phyloP scores from a whole-genome alignment of 306 rosid genomes.

The Dryas octopetala region DNA sequence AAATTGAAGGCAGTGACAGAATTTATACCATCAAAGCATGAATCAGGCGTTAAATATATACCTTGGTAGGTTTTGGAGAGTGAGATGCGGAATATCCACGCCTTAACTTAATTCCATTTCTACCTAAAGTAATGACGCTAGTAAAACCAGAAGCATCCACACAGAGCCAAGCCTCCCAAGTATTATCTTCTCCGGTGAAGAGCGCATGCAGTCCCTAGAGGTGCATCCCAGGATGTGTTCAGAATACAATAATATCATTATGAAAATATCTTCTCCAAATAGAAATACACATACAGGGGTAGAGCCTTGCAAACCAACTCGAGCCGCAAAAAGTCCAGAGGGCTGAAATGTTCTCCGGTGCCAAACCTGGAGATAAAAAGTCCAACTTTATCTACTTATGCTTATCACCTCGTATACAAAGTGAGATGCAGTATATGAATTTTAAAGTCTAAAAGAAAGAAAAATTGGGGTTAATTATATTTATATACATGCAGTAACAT shows the following conservation, averaged over 20 bases:
- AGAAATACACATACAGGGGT: constrained; percentile 59
- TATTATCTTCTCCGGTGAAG: constrained; percentile 89
- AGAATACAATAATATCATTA: constrained; percentile 16
- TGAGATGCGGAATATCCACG: constrained; percentile 90
- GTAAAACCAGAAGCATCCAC: constrained; percentile 86
- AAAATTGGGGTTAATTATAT: not conserved
- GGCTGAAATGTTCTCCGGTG: constrained; percentile 91
- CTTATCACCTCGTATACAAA: not conserved
- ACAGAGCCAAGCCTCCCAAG: constrained; percentile 98
- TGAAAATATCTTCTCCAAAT: constrained; percentile 10
- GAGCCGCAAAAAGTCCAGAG: constrained; percentile 99
- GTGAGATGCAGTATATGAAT: not conserved
- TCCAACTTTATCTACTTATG: constrained; percentile 4
- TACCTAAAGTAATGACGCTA: constrained; percentile 53
- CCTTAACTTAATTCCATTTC: constrained; percentile 80
- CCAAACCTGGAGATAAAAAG: constrained; percentile 70
- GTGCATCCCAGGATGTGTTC: constrained; percentile 31
- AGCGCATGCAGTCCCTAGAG: constrained; percentile 91
- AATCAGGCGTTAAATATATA: constrained; percentile 25
- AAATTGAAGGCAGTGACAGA: not conserved
- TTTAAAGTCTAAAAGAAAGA: constrained; percentile 12
- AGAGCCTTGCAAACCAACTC: constrained; percentile 91
- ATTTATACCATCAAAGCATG: constrained; percentile 4
- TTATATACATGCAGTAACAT: not conserved
- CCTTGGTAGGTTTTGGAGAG: constrained; percentile 85